Base-by-base conservation (phyloP, 1,284 basidiomycete genomes). In the Malassezia slooffiae region DNA sequence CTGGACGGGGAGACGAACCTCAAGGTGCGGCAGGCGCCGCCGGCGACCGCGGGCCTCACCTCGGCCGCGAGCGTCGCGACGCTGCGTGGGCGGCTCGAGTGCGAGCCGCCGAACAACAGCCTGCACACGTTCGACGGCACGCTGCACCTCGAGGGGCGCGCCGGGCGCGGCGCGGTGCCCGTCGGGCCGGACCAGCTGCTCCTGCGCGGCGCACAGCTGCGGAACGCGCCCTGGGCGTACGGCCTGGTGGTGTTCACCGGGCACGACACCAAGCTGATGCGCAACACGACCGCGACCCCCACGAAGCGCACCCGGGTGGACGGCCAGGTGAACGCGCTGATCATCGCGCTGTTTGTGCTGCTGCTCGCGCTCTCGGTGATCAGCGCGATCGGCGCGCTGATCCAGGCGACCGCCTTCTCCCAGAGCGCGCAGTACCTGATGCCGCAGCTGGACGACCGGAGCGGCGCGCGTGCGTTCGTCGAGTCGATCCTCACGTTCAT, bases 1-100 rank as follows among this genome's bases (percentile, higher is more conserved):
- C 76, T 99, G 17, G 93, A 97, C 62, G 91, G 90, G 19, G 91
- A 97, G 74, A 99, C 93, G 5, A 97, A 97, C 66, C 76, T 97
- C 57, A 99, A 97, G 75, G 96, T 97, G 73, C 96, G 97, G 70
- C 90, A 97, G 72, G 86, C 86, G 0, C 83, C 83, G 13, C 76
- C 85, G 0, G 80, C 85, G 20, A 95, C 90, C 0, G 74, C 85
- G 0, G 63, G 75, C 10, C 75, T 95, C 31, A 88, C 81, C 9
- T 79, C 83, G 1, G 88, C 91, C 0, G 74, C 79, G 12, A 76
- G 82, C 3, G 82, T 87, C 19, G 76, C 77, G 6, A 71, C 79
- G 3, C 75, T 97, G 1, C 80, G 79, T 16, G 93, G 93, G 4
- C 79, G 83, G 29, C 74, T 97, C 22, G 79, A 84, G 31, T 91